Evolutionary conservation across 2,329 filamentous ascomycete genomes (phyloP).

Genomic region (Aspergillus uvarum): DNA sequence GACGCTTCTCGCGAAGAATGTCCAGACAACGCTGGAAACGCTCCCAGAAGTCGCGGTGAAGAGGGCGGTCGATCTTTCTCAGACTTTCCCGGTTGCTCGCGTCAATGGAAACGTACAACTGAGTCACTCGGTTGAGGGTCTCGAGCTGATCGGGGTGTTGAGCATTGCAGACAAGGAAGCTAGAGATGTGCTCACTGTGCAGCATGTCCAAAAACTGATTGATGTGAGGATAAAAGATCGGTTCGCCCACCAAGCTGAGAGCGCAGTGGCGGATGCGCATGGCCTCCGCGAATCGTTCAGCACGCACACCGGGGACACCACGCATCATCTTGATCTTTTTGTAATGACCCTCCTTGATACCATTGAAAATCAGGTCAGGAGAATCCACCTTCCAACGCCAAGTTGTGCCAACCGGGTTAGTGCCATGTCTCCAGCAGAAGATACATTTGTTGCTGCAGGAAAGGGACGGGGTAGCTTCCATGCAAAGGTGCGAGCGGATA

Average conservation of each 20-base stretch:
- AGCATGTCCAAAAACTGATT: slow-evolving; percentile 85
- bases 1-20: slow-evolving; percentile 79
- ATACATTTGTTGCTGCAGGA: slow-evolving; percentile 98
- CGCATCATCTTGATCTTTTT: slow-evolving; percentile 97
- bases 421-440: slow-evolving; percentile 98
- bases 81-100: slow-evolving; percentile 86
- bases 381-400: slow-evolving; percentile 97
- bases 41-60: slow-evolving; percentile 97
- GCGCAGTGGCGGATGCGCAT: slow-evolving; percentile 94
- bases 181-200: slow-evolving; percentile 82
- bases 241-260: slow-evolving; percentile 86
- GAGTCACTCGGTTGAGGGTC: slow-evolving; percentile 79
- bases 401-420: slow-evolving; percentile 92
- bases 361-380: slow-evolving; percentile 83
- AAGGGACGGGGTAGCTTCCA: slow-evolving; percentile 95
- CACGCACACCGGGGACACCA: slow-evolving; percentile 86
- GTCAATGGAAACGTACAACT: slow-evolving; percentile 95
- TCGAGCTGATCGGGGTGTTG: slow-evolving; percentile 92
- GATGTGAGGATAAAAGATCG: slow-evolving; percentile 98
- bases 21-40: slow-evolving; percentile 88
- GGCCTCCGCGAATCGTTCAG: slow-evolving; percentile 88
- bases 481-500: slow-evolving; percentile 93
- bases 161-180: slow-evolving; percentile 94
- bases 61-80: slow-evolving; percentile 82
- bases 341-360: slow-evolving; percentile 89